These are phyloP conservation scores for Comarum palustre DNA, from an alignment of 306 rosid genomes.

Conservation along the genomic window DNA sequence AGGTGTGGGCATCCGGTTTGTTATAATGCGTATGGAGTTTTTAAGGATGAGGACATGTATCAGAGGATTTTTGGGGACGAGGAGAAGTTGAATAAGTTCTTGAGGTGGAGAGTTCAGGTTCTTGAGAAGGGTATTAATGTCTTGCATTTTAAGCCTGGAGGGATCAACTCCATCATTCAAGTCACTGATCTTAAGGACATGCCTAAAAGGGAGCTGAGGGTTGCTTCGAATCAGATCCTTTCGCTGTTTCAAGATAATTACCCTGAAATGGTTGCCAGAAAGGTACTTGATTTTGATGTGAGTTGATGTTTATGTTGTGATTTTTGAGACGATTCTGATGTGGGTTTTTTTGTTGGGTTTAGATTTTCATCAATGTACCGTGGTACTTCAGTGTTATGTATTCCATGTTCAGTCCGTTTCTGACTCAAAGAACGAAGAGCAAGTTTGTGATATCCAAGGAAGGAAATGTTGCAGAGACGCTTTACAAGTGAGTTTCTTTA, in stretches of 20 bases:
- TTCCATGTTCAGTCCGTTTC: conserved; percentile 87
- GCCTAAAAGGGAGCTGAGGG: conserved; percentile 93
- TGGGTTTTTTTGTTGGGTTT: conserved; percentile 11
- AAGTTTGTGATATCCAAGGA: conserved; percentile 90
- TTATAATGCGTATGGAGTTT: conserved; percentile 81
- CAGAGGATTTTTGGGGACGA: conserved; percentile 85
- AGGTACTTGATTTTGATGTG: conserved; percentile 36
- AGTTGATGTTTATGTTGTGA: neutral
- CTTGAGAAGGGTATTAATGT: conserved; percentile 76
- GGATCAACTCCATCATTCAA: conserved; percentile 78
- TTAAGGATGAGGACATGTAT: conserved; percentile 71
- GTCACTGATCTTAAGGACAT: conserved; percentile 95
- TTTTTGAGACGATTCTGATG: neutral
- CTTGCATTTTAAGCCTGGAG: conserved; percentile 84
- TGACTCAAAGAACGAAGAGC: conserved; percentile 94
- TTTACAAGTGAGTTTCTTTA: conserved; percentile 59
- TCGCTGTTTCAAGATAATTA: conserved; percentile 91
- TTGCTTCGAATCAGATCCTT: conserved; percentile 87
- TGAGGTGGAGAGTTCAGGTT: conserved; percentile 96
- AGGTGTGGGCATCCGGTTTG: conserved; percentile 89
- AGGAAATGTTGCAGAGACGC: conserved; percentile 92
- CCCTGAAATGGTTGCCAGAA: conserved; percentile 93
- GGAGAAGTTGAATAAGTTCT: conserved; percentile 74
- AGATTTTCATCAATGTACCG: conserved; percentile 95
- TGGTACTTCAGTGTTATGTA: conserved; percentile 95